Evolutionary conservation across 2,329 filamentous ascomycete genomes (phyloP).

Genomic region (Aspergillus ibericus): DNA sequence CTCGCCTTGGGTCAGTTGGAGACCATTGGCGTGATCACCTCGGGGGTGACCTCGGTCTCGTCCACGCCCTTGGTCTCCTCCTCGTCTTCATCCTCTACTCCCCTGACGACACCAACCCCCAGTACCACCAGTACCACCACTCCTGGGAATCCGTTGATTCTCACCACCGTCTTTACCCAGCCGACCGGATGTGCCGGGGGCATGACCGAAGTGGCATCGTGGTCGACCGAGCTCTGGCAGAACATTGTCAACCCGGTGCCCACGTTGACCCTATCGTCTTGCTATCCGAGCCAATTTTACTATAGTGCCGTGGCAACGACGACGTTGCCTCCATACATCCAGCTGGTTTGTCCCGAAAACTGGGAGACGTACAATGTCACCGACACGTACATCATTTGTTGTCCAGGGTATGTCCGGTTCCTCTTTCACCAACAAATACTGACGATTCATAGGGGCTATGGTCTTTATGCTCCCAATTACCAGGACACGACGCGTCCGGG

Average conservation of each 20-base stretch:
- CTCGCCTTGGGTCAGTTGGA: not conserved
- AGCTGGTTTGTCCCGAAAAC: not conserved
- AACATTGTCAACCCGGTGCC: constrained; percentile 8
- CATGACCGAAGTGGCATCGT: not conserved
- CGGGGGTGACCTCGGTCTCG: not conserved
- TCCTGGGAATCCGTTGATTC: not conserved
- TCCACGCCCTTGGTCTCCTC: not conserved
- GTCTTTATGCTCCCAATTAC: not conserved
- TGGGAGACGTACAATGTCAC: constrained; percentile 6
- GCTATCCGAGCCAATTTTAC: constrained; percentile 10
- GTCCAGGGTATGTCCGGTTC: not conserved
- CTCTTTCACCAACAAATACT: no score
- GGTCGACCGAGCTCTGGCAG: constrained; percentile 5
- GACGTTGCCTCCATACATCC: not conserved
- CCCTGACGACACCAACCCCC: not conserved
- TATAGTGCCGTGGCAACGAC: constrained; percentile 1
- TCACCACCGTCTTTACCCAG: not conserved
- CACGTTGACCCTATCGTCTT: constrained; percentile 6
- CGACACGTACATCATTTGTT: constrained; percentile 1
- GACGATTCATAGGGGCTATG: not conserved
- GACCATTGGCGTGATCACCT: not conserved
- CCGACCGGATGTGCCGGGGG: constrained; percentile 2
- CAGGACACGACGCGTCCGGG: not conserved
- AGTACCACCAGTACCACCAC: not conserved
- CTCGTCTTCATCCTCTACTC: not conserved